Conservation (phyloP, 768 basidiomycete genomes). For the Termitomyces sp. region DNA sequence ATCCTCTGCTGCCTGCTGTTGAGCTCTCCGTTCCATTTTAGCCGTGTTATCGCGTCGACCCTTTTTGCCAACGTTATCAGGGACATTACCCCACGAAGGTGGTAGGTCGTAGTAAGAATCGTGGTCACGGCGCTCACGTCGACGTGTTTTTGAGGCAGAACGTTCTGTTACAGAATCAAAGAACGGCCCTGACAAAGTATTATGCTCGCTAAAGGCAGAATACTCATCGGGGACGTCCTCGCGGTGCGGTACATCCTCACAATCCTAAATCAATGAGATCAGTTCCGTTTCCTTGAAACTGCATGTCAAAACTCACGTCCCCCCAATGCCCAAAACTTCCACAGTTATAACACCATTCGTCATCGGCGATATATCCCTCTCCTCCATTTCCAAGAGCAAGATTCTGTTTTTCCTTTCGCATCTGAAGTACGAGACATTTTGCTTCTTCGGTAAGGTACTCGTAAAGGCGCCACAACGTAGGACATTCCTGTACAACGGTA, state of each 20-base stretch:
- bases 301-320: constrained; percentile 49
- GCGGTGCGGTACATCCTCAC: constrained; percentile 39
- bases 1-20: constrained; percentile 38
- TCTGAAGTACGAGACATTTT: constrained; percentile 37
- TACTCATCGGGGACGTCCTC: constrained; percentile 43
- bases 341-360: constrained; percentile 84
- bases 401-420: constrained; percentile 46
- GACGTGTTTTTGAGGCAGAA: constrained; percentile 20
- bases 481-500: constrained; percentile 66
- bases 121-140: constrained; percentile 40
- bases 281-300: not conserved
- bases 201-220: constrained; percentile 67
- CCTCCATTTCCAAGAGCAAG: constrained; percentile 64
- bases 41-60: constrained; percentile 59
- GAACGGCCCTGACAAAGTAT: constrained; percentile 66
- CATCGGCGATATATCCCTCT: constrained; percentile 71
- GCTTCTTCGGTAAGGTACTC: constrained; percentile 61
- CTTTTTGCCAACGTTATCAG: constrained; percentile 62
- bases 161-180: constrained; percentile 37
- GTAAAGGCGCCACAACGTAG: constrained; percentile 79
- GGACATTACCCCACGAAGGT: constrained; percentile 46
- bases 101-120: constrained; percentile 34
- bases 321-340: constrained; percentile 72
- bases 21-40: constrained; percentile 49
- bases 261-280: constrained; percentile 46